A percentile compares a stretch with the other conserved stretches of the same genome.
Evolutionary conservation across 495 filamentous ascomycete genomes (phyloP).

Genomic region (Pyronema domesticum): DNA sequence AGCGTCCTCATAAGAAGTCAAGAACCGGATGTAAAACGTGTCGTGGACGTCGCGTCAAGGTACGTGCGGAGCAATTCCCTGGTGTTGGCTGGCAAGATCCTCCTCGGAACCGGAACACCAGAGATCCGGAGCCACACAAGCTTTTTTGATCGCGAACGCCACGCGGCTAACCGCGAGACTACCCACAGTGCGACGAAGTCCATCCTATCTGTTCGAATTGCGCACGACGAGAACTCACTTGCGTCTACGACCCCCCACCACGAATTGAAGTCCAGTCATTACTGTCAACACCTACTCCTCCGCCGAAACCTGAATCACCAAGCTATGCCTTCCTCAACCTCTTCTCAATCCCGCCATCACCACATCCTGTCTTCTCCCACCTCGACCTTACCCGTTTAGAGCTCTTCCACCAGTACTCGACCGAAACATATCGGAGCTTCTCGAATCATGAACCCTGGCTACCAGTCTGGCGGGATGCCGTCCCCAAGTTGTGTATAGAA

Average conservation of each 20-base stretch:
- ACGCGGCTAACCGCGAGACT: too few relatives aligned
- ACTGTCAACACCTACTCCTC: background rate
- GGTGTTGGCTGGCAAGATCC: background rate
- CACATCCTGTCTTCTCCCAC: background rate
- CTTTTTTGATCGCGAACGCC: too few relatives aligned
- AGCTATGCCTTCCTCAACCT: background rate
- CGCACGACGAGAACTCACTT: background rate
- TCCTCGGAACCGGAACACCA: too few relatives aligned
- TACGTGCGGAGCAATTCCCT: background rate
- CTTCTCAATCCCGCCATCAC: slow-evolving; percentile 1
- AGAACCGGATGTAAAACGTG: slow-evolving; percentile 3
- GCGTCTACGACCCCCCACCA: slow-evolving; percentile 1
- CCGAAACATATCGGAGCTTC: slow-evolving; percentile 8
- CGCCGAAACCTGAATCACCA: background rate
- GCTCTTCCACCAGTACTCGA: slow-evolving; percentile 21
- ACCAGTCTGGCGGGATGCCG: slow-evolving; percentile 22
- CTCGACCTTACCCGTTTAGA: slow-evolving; percentile 14
- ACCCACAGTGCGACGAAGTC: slow-evolving; percentile 2
- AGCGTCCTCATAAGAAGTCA: background rate
- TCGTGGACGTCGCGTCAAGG: slow-evolving; percentile 4
- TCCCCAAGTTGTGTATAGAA: slow-evolving; percentile 26
- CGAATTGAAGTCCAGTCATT: slow-evolving; percentile 2
- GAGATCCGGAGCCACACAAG: too few relatives aligned
- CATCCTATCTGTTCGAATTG: slow-evolving; percentile 4
- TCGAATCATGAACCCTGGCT: background rate